Base-by-base conservation (phyloP, 768 basidiomycete genomes). In the Postia placenta region DNA sequence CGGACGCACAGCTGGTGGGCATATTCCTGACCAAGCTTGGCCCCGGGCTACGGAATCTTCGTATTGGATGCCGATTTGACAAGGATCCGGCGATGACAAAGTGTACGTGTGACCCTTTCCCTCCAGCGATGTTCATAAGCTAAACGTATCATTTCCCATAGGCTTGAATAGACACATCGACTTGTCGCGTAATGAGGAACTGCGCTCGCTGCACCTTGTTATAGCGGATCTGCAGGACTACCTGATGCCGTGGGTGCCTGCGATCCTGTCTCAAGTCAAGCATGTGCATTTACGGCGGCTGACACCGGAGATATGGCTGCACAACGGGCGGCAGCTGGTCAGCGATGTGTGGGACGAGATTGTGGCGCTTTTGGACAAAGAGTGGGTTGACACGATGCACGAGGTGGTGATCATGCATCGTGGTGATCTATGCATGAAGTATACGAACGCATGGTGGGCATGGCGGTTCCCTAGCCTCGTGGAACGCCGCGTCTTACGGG, bases 191-290 rank as follows among this genome's bases (percentile, higher is more conserved):
- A 48, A 48, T 27, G n/a, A 9, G 23, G 12, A 17, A 7, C 37
- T 48, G 33, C 47, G 38, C 47, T 48, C 47, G 9, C 35, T 48
- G 22, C 47, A 48, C 23, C 36, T 48, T 2, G 27, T 28, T 4
- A 30, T 48, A 3, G 14, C 22, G 7, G 37, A 40, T 27, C 38
- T 40, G 22, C 30, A 48, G 7, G n/a, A 39, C 3, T 12, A 15
- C 30, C 12, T n/a, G 33, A 39, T 40, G 47, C 20, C 36, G 6
- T 48, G 47, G 47, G 47, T 48, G 11, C 36, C 37, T 6, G 15
- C 39, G n/a, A 20, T 48, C 12, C 37, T 48, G 4, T 23, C 15
- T 6, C 47, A 48, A 28, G 45, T 25, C 14, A 20, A 27, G 11
- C 33, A 38, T 7, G 17, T 26, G 9, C 45, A 11, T 9, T 30